Percentiles rank a stretch among this genome's conserved stretches.
phyloP scores from a whole-genome alignment of 2,329 filamentous ascomycete species.

The Curvularia spicifera region DNA sequence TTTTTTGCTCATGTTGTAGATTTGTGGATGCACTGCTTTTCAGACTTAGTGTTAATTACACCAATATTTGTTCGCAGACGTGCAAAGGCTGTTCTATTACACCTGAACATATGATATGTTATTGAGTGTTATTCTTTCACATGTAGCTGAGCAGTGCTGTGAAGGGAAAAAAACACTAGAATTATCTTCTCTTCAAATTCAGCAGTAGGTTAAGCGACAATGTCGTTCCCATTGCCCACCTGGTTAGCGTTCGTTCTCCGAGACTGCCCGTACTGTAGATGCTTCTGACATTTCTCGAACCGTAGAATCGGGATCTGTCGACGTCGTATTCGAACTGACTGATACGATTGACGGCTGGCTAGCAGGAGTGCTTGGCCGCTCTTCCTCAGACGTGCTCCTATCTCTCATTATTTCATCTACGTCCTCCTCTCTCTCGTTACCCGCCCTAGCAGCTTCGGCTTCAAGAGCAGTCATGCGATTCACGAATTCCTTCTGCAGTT shows the following conservation, averaged over 20 bases:
- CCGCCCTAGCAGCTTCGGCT: conserved; percentile 40
- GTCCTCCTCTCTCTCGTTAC: conserved; percentile 20
- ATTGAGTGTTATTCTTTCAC: not conserved
- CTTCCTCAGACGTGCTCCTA: conserved; percentile 15
- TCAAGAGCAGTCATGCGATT: conserved; percentile 72
- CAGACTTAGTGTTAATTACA: not conserved
- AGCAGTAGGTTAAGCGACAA: not conserved
- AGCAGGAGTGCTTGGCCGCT: conserved; percentile 21
- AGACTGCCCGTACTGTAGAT: conserved; percentile 35
- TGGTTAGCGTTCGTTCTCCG: conserved; percentile 29
- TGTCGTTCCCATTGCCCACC: not conserved
- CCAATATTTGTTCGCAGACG: not conserved
- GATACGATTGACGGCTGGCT: conserved; percentile 33
- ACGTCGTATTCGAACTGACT: conserved; percentile 27
- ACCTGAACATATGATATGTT: not conserved
- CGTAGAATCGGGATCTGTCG: conserved; percentile 25
- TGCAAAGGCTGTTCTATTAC: not conserved
- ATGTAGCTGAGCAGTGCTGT: not conserved
- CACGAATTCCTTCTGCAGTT: conserved; percentile 77
- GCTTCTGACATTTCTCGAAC: conserved; percentile 22
- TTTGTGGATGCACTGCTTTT: not conserved
- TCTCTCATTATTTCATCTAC: conserved; percentile 20
- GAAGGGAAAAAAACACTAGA: not conserved
- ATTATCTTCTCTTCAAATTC: not conserved
- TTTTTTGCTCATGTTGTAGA: not conserved